phyloP scores from a whole-genome alignment of 176 grass and related monocot genomes.

The Bonia amplexicaulis region DNA sequence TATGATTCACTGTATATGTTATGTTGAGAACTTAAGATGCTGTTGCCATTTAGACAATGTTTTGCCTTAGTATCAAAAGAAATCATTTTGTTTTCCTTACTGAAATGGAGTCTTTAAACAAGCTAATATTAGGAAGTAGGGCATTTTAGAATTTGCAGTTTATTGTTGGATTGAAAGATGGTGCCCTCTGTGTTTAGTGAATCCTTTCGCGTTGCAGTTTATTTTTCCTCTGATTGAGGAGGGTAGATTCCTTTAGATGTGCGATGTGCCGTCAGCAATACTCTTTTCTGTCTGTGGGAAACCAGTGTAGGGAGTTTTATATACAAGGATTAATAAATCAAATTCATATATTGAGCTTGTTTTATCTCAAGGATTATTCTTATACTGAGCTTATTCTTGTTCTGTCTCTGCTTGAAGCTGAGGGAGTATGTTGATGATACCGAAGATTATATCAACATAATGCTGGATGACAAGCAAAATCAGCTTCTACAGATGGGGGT shows the following conservation, averaged over 20 bases:
- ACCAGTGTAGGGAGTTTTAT: neutral
- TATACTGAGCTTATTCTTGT: neutral
- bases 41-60: neutral
- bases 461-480: conserved; percentile 70
- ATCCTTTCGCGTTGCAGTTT: neutral
- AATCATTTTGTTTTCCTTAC: neutral
- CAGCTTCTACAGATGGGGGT: conserved; percentile 74
- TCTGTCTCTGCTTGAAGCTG: conserved; percentile 32
- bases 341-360: neutral
- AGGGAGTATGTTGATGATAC: conserved; percentile 73
- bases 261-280: neutral
- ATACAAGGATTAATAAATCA: neutral
- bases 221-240: neutral
- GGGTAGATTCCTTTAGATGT: neutral
- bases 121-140: neutral
- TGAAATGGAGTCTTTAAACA: neutral
- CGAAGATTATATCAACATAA: conserved; percentile 77
- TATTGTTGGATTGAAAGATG: neutral
- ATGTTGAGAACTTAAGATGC: neutral
- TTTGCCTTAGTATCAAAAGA: neutral
- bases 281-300: neutral
- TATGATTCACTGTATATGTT: neutral
- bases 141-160: neutral
- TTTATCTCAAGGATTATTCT: neutral
- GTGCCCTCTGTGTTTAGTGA: neutral